Conservation (phyloP, 2,329 filamentous ascomycete genomes). For the Penicillium sp. region DNA sequence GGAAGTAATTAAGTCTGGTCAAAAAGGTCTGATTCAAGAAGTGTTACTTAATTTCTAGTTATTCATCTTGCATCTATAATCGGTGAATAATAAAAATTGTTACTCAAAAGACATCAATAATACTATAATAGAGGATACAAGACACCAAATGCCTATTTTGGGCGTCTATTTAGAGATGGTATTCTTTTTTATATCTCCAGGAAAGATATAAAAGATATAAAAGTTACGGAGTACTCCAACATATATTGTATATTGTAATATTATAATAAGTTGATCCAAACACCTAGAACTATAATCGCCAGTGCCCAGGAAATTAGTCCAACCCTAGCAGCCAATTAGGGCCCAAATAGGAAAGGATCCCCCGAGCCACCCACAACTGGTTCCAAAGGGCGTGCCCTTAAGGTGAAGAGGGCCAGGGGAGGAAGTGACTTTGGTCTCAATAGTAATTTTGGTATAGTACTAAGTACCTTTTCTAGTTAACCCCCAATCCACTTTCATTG, state of each 20-base stretch:
- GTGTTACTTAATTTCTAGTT: too few relatives aligned
- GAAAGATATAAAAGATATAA: too few relatives aligned
- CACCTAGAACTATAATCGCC: constrained; percentile 6
- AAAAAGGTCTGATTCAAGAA: too few relatives aligned
- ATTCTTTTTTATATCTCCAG: too few relatives aligned
- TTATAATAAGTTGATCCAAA: constrained; percentile 1
- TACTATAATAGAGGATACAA: background rate
- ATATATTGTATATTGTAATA: too few relatives aligned
- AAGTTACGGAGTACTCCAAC: too few relatives aligned
- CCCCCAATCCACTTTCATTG: background rate
- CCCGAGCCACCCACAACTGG: background rate
- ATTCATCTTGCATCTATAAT: too few relatives aligned
- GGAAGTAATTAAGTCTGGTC: too few relatives aligned
- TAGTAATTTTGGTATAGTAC: background rate
- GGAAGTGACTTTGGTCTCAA: background rate
- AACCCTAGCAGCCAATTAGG: background rate
- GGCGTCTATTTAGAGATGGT: background rate
- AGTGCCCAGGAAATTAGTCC: background rate
- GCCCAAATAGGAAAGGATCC: constrained; percentile 5
- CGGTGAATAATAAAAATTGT: background rate
- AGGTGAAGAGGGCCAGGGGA: background rate
- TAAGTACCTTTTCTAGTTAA: background rate
- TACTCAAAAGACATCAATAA: background rate
- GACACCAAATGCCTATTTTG: background rate
- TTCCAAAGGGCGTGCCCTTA: constrained; percentile 2